Evolutionary conservation across 106 monocot genomes (phyloP), one percentile per base, ranked within the genome.

Genomic region (Dioscorea dumetorum): DNA sequence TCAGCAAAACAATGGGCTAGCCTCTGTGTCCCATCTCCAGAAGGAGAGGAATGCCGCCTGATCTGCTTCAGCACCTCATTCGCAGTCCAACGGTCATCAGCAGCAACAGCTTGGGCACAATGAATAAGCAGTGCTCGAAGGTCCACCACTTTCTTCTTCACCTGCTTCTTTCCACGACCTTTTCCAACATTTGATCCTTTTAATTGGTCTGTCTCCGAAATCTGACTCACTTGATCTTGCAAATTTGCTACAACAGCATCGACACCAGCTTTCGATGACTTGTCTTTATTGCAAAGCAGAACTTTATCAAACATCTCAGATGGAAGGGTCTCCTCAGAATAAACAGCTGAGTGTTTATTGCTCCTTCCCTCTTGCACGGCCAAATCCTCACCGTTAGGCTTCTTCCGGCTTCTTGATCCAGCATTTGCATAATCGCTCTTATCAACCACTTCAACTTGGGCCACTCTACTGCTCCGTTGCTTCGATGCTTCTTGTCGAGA

Each of bases 71-170:
- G 58, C 2, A 91, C 67, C 19, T 83, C 91, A 49, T 70, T 50
- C 2, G 94, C 88, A 19, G 13, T 85, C 33, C 77, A 63, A 4
- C 81, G 83, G 57, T 91, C 90, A 62, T 85, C 85, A 49, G 85
- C 82, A 17, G 94, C 90, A 20, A 95, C 94, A 21, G 88, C 80
- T 64, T 95, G 90, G 66, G 91, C 87, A 64, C 94, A 95, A 13
- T 85, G 81, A 24, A 87, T 73, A 56, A 95, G 83, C 11, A 95
- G 73, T 49, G 77, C 83, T 62, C 90, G 76, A 14, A 95, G 69
- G 66, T 90, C 91, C 6, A 85, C 84, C 54, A 87, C 86, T 22
- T 90, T 84, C 68, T 90, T 87, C 67, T 81, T 89, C 2, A 35
- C 52, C 31, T 86, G 80, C 71, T 75, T 92, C 81, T 77, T 89